Evolutionary conservation across 768 basidiomycete genomes (phyloP), one percentile per base, ranked within the genome.

Genomic region (Tubosaeta sp.): DNA sequence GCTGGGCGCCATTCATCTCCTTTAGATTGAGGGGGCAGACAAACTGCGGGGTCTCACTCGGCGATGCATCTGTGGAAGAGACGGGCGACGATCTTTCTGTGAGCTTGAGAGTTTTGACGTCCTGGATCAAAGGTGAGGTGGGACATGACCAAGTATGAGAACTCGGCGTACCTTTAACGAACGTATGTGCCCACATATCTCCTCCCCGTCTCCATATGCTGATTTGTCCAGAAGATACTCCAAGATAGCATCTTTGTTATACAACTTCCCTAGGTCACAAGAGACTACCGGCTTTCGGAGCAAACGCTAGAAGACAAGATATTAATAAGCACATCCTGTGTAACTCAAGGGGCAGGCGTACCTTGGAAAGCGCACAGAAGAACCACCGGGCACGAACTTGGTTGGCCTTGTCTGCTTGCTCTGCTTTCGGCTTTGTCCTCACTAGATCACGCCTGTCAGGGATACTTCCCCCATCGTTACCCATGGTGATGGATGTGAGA

Each of bases 301-400:
- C n/a, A 84, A 85, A 49, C 81, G 80, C 92, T 95, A 63, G 34
- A 47, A 5, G 31, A 41, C 13, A 37, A n/a, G 29, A 2, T 13
- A 41, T 64, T 7, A 55, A 34, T 16, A 14, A 50, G 14, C 6
- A 25, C 11, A 33, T 34, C 38, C 52, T 38, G 31, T 19, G 4
- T 27, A 17, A 2, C 16, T 29, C 9, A 45, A 34, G 26, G 2
- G n/a, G 48, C 16, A 19, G 65, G 43, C 53, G 9, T 63, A 91
- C 94, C 82, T 97, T 97, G 38, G 95, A 97, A 4, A 99, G 76
- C 9, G 95, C 93, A 65, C 97, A 99, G 67, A 90, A 93, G 55
- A 89, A 82, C 93, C 91, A 98, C 43, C 81, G 76, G 2, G 93
- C 94, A 32, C 88, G 80, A 12, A 85, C 83, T 63, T 95, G 88